A percentile compares a stretch with the other conserved stretches of the same genome.
phyloP scores from a whole-genome alignment of 2,329 filamentous ascomycete genomes.

The Aspergillus pseudoviridinutans region DNA sequence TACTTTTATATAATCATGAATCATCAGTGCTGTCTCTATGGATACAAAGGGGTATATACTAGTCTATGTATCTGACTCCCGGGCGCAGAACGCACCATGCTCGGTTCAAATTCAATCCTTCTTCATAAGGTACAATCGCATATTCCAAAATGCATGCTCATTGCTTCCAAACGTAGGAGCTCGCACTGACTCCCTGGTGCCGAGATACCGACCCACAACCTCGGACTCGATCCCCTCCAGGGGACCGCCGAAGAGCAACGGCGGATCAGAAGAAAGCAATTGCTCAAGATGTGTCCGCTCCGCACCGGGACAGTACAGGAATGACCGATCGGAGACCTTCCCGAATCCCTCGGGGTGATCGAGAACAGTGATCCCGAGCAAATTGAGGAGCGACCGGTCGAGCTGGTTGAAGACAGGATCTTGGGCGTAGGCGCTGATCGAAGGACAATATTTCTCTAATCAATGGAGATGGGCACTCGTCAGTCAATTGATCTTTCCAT shows the following conservation, averaged over 20 bases:
- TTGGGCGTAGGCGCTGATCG: slow-evolving; percentile 47
- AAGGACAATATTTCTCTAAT: background rate
- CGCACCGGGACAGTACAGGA: slow-evolving; percentile 61
- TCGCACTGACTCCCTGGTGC: slow-evolving; percentile 17
- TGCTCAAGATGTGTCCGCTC: slow-evolving; percentile 50
- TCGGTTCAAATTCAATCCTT: slow-evolving; percentile 5
- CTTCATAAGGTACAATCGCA: slow-evolving; percentile 29
- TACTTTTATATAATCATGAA: background rate
- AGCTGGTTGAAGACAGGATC: slow-evolving; percentile 50
- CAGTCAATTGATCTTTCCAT: background rate
- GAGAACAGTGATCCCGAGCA: slow-evolving; percentile 35
- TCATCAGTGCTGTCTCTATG: background rate
- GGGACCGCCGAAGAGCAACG: slow-evolving; percentile 55
- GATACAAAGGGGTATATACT: background rate
- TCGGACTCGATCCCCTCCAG: slow-evolving; percentile 30
- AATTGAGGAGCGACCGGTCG: slow-evolving; percentile 36
- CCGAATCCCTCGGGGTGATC: slow-evolving; percentile 51
- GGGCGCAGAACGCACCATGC: background rate
- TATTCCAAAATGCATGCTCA: slow-evolving; percentile 37
- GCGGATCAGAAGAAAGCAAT: slow-evolving; percentile 49
- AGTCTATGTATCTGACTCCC: background rate
- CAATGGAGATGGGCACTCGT: background rate
- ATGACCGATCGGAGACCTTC: slow-evolving; percentile 44
- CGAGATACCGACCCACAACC: slow-evolving; percentile 18
- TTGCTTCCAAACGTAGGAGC: slow-evolving; percentile 28